Evolutionary conservation across 768 basidiomycete genomes (phyloP).

Genomic region (Sporobolomyces phaffii): DNA sequence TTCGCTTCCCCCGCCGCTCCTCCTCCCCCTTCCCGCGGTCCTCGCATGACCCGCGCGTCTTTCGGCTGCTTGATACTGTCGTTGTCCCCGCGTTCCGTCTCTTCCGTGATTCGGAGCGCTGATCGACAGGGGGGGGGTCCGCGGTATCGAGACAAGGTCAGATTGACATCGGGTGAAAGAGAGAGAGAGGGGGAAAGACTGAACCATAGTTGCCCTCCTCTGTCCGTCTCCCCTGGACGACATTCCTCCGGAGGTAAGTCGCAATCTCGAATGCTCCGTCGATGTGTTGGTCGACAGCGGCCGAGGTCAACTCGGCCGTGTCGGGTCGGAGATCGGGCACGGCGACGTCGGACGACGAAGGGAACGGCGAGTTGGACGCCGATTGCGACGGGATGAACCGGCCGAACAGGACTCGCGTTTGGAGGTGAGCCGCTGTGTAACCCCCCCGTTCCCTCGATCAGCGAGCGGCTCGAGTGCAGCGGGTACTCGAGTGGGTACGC

Average conservation of each 20-base stretch:
- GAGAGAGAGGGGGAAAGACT: background rate
- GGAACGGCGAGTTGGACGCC: constrained; percentile 14
- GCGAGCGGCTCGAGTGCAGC: background rate
- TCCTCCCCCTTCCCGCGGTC: background rate
- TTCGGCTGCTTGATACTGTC: constrained; percentile 59
- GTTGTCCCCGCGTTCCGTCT: constrained; percentile 84
- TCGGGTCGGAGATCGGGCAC: constrained; percentile 2
- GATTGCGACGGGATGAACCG: constrained; percentile 36
- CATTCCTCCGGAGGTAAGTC: constrained; percentile 65
- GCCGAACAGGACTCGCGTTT: constrained; percentile 36
- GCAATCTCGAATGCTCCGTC: constrained; percentile 67
- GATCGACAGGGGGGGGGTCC: background rate
- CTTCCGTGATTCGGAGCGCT: constrained; percentile 50
- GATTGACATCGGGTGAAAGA: background rate
- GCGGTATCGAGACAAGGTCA: background rate
- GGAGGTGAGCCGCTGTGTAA: constrained; percentile 25
- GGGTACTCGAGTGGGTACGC: background rate
- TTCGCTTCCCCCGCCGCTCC: background rate
- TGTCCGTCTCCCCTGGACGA: constrained; percentile 69
- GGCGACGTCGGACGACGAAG: background rate
- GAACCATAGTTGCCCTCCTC: constrained; percentile 43
- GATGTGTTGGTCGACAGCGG: constrained; percentile 51
- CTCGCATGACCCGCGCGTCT: constrained; percentile 11
- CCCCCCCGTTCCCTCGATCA: too few relatives aligned
- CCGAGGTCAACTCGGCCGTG: constrained; percentile 5